Evolutionary conservation across 177 flowering plant species (phyloP).

Genomic region (Vitis hybrid): DNA sequence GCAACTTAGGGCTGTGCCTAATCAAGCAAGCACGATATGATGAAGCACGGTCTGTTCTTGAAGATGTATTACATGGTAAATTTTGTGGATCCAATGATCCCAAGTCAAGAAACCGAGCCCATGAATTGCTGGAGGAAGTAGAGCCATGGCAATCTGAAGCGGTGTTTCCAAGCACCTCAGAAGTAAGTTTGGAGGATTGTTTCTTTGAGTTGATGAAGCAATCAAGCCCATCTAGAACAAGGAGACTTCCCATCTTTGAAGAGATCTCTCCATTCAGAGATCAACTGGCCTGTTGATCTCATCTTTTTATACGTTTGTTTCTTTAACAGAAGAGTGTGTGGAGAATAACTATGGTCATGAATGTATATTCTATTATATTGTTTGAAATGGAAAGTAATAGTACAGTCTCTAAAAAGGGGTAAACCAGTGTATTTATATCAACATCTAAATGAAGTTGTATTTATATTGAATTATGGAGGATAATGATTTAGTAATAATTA

Average conservation of each 20-base stretch:
- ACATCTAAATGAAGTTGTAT: too few species aligned
- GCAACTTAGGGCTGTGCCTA: slow-evolving; percentile 59
- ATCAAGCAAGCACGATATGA: slow-evolving; percentile 45
- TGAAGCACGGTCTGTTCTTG: slow-evolving; percentile 41
- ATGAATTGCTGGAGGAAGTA: slow-evolving; percentile 41
- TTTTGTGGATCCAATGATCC: slow-evolving; percentile 43
- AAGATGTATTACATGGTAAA: slow-evolving; percentile 32
- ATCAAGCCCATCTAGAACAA: slow-evolving; percentile 34
- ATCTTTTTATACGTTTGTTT: too few species aligned
- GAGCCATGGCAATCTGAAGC: slow-evolving; percentile 14
- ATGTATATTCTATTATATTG: too few species aligned
- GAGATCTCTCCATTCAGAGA: slow-evolving; percentile 57
- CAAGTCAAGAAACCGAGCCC: slow-evolving; percentile 35
- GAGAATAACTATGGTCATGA: too few species aligned
- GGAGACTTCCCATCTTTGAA: slow-evolving; percentile 66
- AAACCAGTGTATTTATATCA: too few species aligned
- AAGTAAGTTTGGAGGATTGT: slow-evolving; percentile 33
- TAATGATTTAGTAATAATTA: too few species aligned
- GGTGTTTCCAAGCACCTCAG: neutral
- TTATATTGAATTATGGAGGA: too few species aligned
- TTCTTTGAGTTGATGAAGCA: slow-evolving; percentile 35
- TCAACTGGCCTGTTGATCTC: slow-evolving; percentile 53
- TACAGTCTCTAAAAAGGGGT: too few species aligned
- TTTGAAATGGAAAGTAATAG: too few species aligned
- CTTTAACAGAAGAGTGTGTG: too few species aligned